Evolutionary conservation across 768 basidiomycete genomes (phyloP).

Genomic region (Mycena chlorophos): DNA sequence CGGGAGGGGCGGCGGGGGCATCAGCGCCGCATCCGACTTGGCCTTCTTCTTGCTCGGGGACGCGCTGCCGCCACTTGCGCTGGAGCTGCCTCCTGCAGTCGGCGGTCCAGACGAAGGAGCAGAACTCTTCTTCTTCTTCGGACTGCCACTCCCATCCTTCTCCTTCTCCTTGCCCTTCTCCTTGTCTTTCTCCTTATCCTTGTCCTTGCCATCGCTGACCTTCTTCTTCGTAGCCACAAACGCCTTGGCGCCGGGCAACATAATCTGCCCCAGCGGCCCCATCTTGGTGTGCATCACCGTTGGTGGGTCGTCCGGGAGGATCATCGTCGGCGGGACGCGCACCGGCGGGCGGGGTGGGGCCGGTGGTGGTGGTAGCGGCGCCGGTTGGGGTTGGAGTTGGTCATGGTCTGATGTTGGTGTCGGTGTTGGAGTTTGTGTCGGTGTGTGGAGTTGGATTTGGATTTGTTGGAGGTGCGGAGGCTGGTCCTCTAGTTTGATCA

Average conservation of each 20-base stretch:
- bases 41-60: neutral
- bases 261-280: conserved; percentile 76
- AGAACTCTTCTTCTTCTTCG: conserved; percentile 44
- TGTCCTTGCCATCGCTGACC: conserved; percentile 37
- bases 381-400: conserved; percentile 1
- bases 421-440: neutral
- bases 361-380: conserved; percentile 20
- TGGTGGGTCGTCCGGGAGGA: conserved; percentile 67
- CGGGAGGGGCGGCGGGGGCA: conserved; percentile 20
- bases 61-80: conserved; percentile 40
- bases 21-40: conserved; percentile 15
- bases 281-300: conserved; percentile 63
- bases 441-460: too few species aligned
- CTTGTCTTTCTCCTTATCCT: conserved; percentile 14
- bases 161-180: conserved; percentile 27
- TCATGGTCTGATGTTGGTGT: neutral
- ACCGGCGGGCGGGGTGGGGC: conserved; percentile 21
- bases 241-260: conserved; percentile 48
- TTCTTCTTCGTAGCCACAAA: conserved; percentile 60
- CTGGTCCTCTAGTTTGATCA: too few species aligned
- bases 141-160: conserved; percentile 26
- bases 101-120: too few species aligned
- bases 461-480: too few species aligned
- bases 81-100: conserved; percentile 41
- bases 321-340: conserved; percentile 26